phyloP scores from a whole-genome alignment of 768 basidiomycete genomes.

The Leccinum longicurvipes region DNA sequence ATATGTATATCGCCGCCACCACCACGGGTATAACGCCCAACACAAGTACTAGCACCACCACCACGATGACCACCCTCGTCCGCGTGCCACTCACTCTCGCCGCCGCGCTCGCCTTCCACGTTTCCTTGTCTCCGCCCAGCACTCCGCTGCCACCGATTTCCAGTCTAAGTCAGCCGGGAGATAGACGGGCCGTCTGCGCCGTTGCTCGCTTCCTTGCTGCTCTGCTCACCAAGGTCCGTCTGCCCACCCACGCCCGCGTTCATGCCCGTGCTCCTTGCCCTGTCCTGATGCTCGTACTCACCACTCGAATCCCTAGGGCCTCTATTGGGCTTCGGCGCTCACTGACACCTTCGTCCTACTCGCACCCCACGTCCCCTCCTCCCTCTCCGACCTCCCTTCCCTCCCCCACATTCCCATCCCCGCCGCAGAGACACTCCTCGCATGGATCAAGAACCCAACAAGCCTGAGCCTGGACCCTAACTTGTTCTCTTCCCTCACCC shows the following conservation, averaged over 20 bases:
- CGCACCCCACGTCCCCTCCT: constrained; percentile 2
- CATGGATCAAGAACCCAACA: not conserved
- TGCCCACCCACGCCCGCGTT: not conserved
- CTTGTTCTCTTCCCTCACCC: not conserved
- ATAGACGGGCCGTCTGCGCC: constrained; percentile 23
- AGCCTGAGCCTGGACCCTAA: not conserved
- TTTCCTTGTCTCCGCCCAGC: constrained; percentile 42
- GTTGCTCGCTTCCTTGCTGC: constrained; percentile 7
- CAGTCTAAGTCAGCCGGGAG: not conserved
- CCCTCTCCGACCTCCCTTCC: not conserved
- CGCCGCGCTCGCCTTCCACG: constrained; percentile 42
- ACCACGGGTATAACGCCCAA: too few species aligned
- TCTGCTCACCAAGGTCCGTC: constrained; percentile 17
- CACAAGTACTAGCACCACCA: not conserved
- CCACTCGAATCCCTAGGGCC: constrained; percentile 4
- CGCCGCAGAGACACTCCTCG: not conserved
- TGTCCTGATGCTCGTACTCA: not conserved
- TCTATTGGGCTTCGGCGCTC: constrained; percentile 16
- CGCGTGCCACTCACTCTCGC: constrained; percentile 44
- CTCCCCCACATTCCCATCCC: not conserved
- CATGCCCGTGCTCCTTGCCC: too few species aligned
- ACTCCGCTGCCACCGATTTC: not conserved
- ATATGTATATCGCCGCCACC: not conserved
- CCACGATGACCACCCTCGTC: constrained; percentile 22
- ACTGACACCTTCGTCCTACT: constrained; percentile 8